Evolutionary conservation across 345 rosid species (phyloP), one percentile per base, ranked within the genome.

Genomic region (Stellera chamaejasme): DNA sequence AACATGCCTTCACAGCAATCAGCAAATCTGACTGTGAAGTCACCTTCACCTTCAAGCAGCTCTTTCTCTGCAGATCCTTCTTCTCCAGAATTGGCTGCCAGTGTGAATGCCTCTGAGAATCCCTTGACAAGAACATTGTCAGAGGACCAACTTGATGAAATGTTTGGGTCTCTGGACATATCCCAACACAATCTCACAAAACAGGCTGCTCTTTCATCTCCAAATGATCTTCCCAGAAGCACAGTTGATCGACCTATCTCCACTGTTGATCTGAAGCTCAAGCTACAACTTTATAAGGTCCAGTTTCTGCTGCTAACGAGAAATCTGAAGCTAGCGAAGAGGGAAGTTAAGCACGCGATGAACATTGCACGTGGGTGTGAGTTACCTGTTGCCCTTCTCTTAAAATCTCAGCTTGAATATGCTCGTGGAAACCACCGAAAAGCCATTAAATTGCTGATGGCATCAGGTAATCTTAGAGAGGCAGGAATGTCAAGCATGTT

Each of bases 331-430:
- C 82, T 82, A 66, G 99, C 96, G 1, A 94, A 94, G 79, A 96
- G 97, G 25, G 99, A 94, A 80, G 83, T 94, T 43, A 94, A 94
- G 75, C 95, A 80, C 74, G 92, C 97, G 11, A 83, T 94, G 80
- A 90, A 90, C 73, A 80, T 82, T 68, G 92, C 88, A 56, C 90
- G 95, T 26, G 87, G 86, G 59, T 78, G 82, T 62, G 99, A 90
- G 67, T 94, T 97, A 48, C 77, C 97, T 39, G 69, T 70, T 69
- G 97, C 97, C 71, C 88, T 90, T 54, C 79, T 87, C 56, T 71
- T 94, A 81, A 94, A 90, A 81, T 81, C 99, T 62, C 87, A 94
- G 83, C 87, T 94, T 64, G 99, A 94, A 74, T 83, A 82, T 82
- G 87, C 96, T 71, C 97, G 87, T 72, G 89, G 99, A 16, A 90